phyloP scores from a whole-genome alignment of 2,329 filamentous ascomycete genomes.

The Penicillium oxalicum region DNA sequence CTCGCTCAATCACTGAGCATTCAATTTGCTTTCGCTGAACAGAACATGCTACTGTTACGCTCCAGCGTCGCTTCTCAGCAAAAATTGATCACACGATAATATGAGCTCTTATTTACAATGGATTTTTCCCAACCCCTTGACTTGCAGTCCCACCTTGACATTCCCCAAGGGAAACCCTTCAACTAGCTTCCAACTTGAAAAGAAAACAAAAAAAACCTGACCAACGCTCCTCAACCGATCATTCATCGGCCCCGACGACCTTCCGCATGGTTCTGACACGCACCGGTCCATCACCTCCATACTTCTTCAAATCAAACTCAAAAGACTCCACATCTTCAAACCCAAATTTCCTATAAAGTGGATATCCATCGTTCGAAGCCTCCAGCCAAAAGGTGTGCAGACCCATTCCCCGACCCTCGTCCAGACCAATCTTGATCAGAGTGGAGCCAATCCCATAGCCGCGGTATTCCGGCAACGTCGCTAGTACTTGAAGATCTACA shows the following conservation, averaged over 20 bases:
- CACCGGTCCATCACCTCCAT: constrained; percentile 11
- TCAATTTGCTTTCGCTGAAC: no score
- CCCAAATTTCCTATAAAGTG: constrained; percentile 25
- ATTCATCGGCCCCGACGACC: neutral
- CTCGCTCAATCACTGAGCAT: no score
- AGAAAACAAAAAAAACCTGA: no score
- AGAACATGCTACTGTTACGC: no score
- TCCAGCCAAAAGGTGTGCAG: constrained; percentile 22
- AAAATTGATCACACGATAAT: no score
- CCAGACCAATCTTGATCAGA: constrained; percentile 21
- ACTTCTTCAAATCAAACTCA: constrained; percentile 10
- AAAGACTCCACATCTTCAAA: constrained; percentile 20
- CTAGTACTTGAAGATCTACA: constrained; percentile 21
- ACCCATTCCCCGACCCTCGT: constrained; percentile 15
- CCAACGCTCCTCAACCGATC: neutral
- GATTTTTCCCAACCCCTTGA: no score
- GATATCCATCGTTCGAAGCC: constrained; percentile 19
- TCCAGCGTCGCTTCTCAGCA: no score
- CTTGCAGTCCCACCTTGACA: no score
- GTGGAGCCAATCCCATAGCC: constrained; percentile 23
- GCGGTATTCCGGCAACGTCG: constrained; percentile 28
- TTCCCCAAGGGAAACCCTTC: no score
- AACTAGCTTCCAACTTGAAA: no score
- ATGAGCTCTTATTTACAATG: no score
- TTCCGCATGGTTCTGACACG: constrained; percentile 8